Percentiles rank a stretch among this genome's conserved stretches.
phyloP scores from a whole-genome alignment of 306 rosid species.

The Sophora flavescens region DNA sequence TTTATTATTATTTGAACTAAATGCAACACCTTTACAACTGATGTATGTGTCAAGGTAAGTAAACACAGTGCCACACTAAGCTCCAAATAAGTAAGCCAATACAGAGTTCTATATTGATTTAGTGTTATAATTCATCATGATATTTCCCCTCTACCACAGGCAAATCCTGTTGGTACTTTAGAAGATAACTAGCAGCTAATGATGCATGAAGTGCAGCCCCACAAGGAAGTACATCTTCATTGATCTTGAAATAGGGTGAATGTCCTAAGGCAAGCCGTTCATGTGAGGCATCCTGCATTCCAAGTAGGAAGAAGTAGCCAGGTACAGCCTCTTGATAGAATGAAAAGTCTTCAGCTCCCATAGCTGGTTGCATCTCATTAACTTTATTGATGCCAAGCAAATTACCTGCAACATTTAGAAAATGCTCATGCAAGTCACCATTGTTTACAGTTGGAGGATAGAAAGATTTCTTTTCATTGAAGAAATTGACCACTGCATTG shows the following conservation, averaged over 20 bases:
- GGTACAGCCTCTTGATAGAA: constrained; percentile 74
- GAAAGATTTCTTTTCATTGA: constrained; percentile 40
- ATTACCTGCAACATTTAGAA: constrained; percentile 57
- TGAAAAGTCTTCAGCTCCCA: constrained; percentile 72
- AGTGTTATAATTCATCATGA: constrained; percentile 63
- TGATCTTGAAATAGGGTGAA: constrained; percentile 61
- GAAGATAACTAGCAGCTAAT: constrained; percentile 64
- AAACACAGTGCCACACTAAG: background rate
- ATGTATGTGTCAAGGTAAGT: background rate
- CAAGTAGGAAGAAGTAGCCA: constrained; percentile 66
- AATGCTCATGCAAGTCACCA: constrained; percentile 58
- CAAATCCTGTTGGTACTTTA: constrained; percentile 43
- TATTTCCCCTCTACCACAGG: constrained; percentile 32
- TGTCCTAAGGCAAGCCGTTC: constrained; percentile 52
- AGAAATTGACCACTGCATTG: constrained; percentile 63
- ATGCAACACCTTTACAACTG: background rate
- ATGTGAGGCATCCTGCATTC: constrained; percentile 52
- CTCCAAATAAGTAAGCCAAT: too few relatives aligned
- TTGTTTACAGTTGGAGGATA: constrained; percentile 65
- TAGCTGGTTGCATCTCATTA: constrained; percentile 50
- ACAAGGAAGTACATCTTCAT: constrained; percentile 68
- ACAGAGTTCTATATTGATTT: background rate
- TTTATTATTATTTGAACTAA: background rate
- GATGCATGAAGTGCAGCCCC: constrained; percentile 90
- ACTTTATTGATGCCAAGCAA: constrained; percentile 63